phyloP scores from a whole-genome alignment of 2,329 filamentous ascomycete genomes.

The Verticillium longisporum region DNA sequence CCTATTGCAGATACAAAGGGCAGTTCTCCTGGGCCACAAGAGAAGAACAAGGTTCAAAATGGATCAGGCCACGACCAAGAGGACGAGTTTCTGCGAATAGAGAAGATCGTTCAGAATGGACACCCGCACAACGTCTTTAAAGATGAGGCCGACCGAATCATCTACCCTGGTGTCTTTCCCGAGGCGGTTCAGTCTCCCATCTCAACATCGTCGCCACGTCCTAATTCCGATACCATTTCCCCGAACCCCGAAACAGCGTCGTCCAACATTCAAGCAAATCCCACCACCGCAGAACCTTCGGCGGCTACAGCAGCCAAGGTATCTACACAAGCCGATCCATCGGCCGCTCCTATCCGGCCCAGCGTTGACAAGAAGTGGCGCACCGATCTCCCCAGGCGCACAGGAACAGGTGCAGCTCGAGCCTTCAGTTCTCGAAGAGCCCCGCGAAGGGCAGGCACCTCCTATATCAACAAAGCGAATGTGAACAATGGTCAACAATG shows the following conservation, averaged over 20 bases:
- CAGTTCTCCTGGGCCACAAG: background rate
- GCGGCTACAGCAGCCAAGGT: background rate
- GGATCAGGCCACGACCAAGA: background rate
- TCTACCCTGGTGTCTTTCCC: constrained; percentile 24
- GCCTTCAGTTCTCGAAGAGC: constrained; percentile 9
- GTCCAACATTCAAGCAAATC: background rate
- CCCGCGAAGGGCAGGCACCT: constrained; percentile 18
- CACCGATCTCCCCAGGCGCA: constrained; percentile 13
- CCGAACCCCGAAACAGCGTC: background rate
- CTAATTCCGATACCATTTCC: background rate
- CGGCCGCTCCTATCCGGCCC: constrained; percentile 9
- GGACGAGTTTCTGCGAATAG: constrained; percentile 16
- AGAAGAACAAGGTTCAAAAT: background rate
- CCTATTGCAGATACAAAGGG: background rate
- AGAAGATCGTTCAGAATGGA: constrained; percentile 17
- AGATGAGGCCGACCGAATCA: constrained; percentile 20
- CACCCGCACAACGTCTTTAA: constrained; percentile 21
- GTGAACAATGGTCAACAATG: constrained; percentile 13
- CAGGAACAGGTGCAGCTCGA: background rate
- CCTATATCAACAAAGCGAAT: constrained; percentile 20
- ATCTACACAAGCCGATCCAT: background rate
- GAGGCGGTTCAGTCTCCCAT: constrained; percentile 16
- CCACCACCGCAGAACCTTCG: background rate
- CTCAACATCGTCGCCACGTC: background rate
- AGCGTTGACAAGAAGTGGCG: constrained; percentile 12